These are phyloP conservation scores for Paramarasmius palmivorus DNA, from an alignment of 1,284 basidiomycete genomes.

Conservation along the genomic window DNA sequence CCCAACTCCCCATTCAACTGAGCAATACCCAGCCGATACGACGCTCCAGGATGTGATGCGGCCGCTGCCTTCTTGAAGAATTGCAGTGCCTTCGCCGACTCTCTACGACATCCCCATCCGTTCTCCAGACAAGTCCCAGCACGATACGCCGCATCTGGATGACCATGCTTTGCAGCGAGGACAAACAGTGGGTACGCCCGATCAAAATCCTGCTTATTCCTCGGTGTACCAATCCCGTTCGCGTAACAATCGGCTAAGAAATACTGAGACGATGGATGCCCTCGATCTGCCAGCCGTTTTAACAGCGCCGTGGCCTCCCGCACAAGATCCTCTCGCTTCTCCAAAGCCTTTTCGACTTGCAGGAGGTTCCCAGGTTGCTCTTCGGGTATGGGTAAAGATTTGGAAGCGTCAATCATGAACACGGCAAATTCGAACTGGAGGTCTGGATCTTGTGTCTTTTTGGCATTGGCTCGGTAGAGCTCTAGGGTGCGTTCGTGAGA, in stretches of 20 bases:
- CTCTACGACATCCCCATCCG: conserved; percentile 95
- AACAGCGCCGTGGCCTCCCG: conserved; percentile 86
- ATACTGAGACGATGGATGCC: conserved; percentile 94
- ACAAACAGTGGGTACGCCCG: conserved; percentile 95
- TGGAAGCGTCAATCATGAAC: conserved; percentile 97
- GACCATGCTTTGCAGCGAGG: conserved; percentile 97
- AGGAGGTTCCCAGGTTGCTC: conserved; percentile 70
- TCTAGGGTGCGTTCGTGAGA: conserved; percentile 95
- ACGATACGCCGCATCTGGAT: conserved; percentile 94
- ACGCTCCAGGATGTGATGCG: conserved; percentile 89
- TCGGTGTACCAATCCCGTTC: conserved; percentile 91
- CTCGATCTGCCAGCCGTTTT: conserved; percentile 90
- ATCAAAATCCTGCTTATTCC: conserved; percentile 94
- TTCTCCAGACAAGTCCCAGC: conserved; percentile 98
- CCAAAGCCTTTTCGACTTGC: conserved; percentile 75
- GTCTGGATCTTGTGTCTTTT: conserved; percentile 98
- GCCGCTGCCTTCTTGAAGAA: conserved; percentile 95
- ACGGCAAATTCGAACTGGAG: conserved; percentile 98
- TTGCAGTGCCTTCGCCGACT: conserved; percentile 88
- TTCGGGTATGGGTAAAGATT: conserved; percentile 77
- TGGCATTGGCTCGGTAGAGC: conserved; percentile 95
- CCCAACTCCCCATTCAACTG: conserved; percentile 97
- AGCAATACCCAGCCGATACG: conserved; percentile 95
- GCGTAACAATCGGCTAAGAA: conserved; percentile 98
- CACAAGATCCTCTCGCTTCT: conserved; percentile 85